These are phyloP conservation scores for Grifola frondosa DNA, from an alignment of 1,284 basidiomycete genomes.

Conservation along the genomic window DNA sequence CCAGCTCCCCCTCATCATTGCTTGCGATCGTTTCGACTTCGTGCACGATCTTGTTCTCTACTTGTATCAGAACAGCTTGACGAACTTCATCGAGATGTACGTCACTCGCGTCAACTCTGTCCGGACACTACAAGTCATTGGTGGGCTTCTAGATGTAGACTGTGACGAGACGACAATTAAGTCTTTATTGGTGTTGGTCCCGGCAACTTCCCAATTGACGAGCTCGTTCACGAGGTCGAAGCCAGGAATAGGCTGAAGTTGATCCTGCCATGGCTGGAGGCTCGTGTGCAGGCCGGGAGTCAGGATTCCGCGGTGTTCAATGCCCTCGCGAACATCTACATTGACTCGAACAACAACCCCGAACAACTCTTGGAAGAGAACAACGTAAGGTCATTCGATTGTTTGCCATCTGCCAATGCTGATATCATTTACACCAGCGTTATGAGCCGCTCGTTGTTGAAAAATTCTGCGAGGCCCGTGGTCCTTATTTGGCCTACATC, in stretches of 20 bases:
- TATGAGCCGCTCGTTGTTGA: constrained; percentile 97
- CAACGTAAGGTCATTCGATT: constrained; percentile 58
- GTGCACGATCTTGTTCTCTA: constrained; percentile 98
- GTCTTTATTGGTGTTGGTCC: constrained; percentile 87
- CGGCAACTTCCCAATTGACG: constrained; percentile 97
- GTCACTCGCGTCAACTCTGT: constrained; percentile 97
- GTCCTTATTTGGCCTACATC: constrained; percentile 98
- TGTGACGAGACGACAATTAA: constrained; percentile 97
- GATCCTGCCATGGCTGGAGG: constrained; percentile 95
- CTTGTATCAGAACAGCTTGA: constrained; percentile 95
- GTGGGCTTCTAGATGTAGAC: constrained; percentile 95
- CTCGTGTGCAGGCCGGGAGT: constrained; percentile 86
- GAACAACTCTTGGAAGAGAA: constrained; percentile 98
- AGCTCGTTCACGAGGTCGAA: constrained; percentile 96
- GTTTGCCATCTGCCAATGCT: constrained; percentile 2
- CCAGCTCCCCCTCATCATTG: constrained; percentile 94
- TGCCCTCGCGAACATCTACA: constrained; percentile 96
- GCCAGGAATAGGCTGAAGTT: constrained; percentile 94
- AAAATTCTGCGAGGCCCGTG: constrained; percentile 98
- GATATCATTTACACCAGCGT: constrained; percentile 46
- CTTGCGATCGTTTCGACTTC: constrained; percentile 95
- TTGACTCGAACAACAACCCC: constrained; percentile 98
- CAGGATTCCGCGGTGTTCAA: constrained; percentile 94
- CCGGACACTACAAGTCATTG: constrained; percentile 95
- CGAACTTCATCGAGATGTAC: constrained; percentile 98